A percentile compares a stretch with the other conserved stretches of the same genome.
These are phyloP conservation scores for Eucalyptus sp. DNA, from an alignment of 345 rosid species.

Conservation along the genomic window DNA sequence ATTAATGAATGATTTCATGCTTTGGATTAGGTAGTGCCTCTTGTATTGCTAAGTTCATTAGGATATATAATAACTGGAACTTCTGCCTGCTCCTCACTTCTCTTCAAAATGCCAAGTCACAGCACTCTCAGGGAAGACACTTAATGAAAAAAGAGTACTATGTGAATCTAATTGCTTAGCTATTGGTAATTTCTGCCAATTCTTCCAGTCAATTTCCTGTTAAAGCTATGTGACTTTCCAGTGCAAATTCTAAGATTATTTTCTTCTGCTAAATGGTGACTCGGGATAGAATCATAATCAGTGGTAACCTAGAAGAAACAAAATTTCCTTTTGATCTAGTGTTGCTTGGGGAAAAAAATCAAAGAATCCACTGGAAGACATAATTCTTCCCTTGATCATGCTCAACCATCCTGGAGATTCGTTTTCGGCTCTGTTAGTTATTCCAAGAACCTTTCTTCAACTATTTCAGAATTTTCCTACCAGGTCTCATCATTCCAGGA, in stretches of 20 bases:
- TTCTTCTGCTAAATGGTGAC: background rate
- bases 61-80: background rate
- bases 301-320: background rate
- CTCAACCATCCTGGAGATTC: background rate
- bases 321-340: background rate
- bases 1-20: background rate
- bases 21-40: background rate
- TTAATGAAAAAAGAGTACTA: background rate
- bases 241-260: background rate
- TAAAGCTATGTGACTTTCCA: background rate
- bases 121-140: background rate
- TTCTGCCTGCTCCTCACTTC: background rate
- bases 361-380: background rate
- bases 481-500: background rate
- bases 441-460: background rate
- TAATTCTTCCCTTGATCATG: background rate
- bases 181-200: background rate
- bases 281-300: background rate
- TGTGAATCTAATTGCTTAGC: background rate
- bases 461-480: background rate
- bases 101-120: background rate
- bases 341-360: background rate
- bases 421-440: background rate
- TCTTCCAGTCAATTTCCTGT: background rate
- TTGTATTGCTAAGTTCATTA: background rate